Conservation (phyloP, 805 yeast species). For the Wickerhamiella australiensis region DNA sequence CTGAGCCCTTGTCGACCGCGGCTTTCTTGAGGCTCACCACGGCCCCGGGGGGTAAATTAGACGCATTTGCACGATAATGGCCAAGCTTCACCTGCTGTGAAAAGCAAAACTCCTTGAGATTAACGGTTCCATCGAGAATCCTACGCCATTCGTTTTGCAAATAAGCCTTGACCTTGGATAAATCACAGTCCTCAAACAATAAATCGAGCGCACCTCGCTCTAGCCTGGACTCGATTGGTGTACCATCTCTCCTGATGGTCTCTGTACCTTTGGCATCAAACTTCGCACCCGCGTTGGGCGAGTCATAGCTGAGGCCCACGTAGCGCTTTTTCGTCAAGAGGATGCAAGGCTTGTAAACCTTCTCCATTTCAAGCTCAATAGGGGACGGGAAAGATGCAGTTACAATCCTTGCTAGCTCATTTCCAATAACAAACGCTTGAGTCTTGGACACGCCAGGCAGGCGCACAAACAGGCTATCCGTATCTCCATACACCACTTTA, state of each 20-base stretch:
- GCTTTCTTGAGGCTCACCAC: conserved; percentile 54
- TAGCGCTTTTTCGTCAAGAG: conserved; percentile 79
- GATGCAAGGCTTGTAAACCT: conserved; percentile 80
- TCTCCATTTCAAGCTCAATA: conserved; percentile 73
- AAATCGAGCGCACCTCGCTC: conserved; percentile 56
- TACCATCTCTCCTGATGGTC: conserved; percentile 87
- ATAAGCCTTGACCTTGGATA: conserved; percentile 57
- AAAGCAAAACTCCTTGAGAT: conserved; percentile 77
- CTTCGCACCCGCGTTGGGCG: conserved; percentile 42
- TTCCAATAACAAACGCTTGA: conserved; percentile 70
- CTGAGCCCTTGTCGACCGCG: conserved; percentile 54
- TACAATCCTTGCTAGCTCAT: conserved; percentile 51
- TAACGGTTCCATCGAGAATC: conserved; percentile 48
- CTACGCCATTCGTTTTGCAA: conserved; percentile 55
- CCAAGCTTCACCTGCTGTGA: conserved; percentile 85
- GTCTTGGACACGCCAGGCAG: conserved; percentile 67
- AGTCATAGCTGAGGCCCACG: conserved; percentile 73
- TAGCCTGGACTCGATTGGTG: conserved; percentile 79
- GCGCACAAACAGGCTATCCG: conserved; percentile 85
- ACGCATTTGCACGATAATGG: conserved; percentile 40
- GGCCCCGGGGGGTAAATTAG: conserved; percentile 79
- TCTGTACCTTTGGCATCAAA: conserved; percentile 97
- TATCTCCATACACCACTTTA: conserved; percentile 91
- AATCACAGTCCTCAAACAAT: conserved; percentile 59
- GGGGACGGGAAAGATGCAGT: conserved; percentile 69